Percentiles rank a stretch among this genome's conserved stretches.
These are phyloP conservation scores for Rhododendron molle DNA, from an alignment of 148 eudicot species.

Conservation along the genomic window DNA sequence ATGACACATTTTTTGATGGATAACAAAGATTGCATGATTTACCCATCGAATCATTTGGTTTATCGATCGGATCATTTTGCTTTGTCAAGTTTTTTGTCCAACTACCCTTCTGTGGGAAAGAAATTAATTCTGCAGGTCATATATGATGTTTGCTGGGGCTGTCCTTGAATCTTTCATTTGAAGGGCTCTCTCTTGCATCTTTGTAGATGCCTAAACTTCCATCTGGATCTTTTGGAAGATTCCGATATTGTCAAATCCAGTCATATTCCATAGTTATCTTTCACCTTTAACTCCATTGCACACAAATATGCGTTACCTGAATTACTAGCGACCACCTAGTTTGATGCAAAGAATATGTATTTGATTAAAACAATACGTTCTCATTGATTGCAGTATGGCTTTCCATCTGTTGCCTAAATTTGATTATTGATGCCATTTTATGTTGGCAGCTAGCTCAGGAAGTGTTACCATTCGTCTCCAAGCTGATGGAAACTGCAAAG, in stretches of 20 bases:
- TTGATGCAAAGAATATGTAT: background rate
- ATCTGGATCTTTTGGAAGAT: background rate
- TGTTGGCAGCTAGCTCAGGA: constrained; percentile 28
- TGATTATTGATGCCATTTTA: background rate
- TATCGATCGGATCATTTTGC: background rate
- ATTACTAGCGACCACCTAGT: background rate
- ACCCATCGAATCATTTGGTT: background rate
- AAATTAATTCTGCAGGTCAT: background rate
- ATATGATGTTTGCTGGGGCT: background rate
- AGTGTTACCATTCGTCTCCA: constrained; percentile 28
- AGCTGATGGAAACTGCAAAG: constrained; percentile 46
- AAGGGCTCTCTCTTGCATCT: background rate
- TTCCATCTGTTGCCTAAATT: background rate
- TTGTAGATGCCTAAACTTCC: background rate
- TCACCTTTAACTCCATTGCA: background rate
- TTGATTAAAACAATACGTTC: background rate
- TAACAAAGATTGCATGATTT: background rate
- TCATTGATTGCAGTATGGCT: background rate
- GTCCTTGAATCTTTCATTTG: background rate
- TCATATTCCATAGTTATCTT: background rate
- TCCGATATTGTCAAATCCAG: background rate
- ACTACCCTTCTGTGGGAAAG: background rate
- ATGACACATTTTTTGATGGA: background rate
- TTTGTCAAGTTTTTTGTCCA: background rate
- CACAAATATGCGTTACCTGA: background rate